These are phyloP conservation scores for Saururus chinensis DNA, from an alignment of 164 flowering plant genomes.

Conservation along the genomic window DNA sequence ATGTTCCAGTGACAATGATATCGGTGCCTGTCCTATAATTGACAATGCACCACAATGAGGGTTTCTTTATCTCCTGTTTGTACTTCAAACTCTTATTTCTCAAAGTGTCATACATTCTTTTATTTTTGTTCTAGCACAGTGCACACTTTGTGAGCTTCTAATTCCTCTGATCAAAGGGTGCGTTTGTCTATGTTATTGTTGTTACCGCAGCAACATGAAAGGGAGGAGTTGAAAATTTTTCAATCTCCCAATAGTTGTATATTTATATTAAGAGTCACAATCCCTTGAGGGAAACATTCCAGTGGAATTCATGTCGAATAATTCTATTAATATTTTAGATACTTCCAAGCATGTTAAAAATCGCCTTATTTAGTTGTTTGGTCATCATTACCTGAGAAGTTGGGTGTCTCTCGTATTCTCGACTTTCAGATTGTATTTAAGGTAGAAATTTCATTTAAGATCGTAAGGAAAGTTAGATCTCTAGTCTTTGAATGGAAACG, in stretches of 20 bases:
- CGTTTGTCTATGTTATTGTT: not conserved
- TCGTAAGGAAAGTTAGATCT: too few relatives aligned
- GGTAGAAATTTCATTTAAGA: too few relatives aligned
- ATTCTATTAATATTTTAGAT: too few relatives aligned
- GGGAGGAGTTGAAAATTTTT: not conserved
- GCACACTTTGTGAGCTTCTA: too few relatives aligned
- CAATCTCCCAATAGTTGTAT: not conserved
- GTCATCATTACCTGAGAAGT: too few relatives aligned
- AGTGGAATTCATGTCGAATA: too few relatives aligned
- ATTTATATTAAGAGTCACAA: not conserved
- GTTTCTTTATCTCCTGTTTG: conserved; percentile 7
- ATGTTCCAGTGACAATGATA: conserved; percentile 28
- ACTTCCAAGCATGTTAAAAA: too few relatives aligned
- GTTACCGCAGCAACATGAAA: not conserved
- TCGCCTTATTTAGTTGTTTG: too few relatives aligned
- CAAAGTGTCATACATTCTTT: conserved; percentile 32
- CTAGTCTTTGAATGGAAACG: too few relatives aligned
- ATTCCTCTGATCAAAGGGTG: not conserved
- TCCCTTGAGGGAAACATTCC: not conserved
- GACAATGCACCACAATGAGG: not conserved
- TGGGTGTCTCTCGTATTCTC: too few relatives aligned
- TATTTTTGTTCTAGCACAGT: conserved; percentile 19
- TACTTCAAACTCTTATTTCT: conserved; percentile 20
- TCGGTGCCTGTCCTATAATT: conserved; percentile 62
- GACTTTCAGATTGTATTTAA: too few relatives aligned